Conservation (phyloP, 1,284 basidiomycete species). For the Mycena citricolor region DNA sequence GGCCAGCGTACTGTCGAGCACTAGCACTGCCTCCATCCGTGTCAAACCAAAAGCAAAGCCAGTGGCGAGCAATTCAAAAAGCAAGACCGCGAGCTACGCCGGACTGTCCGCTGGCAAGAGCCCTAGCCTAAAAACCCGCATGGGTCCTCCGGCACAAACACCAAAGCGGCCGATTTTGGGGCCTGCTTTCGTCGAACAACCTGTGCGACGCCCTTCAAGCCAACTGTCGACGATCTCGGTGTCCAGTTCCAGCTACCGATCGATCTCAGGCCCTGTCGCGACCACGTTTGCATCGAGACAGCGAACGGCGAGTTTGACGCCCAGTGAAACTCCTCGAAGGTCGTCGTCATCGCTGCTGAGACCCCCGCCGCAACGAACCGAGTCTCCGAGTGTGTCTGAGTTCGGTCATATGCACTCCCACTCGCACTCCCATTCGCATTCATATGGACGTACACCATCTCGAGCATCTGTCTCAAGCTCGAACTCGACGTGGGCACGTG, state of each 20-base stretch:
- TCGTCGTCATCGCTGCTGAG: constrained; percentile 61
- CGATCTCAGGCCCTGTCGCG: constrained; percentile 52
- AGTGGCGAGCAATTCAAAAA: constrained; percentile 42
- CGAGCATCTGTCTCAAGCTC: constrained; percentile 45
- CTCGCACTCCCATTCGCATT: constrained; percentile 41
- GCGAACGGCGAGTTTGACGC: constrained; percentile 63
- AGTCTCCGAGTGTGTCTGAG: constrained; percentile 63
- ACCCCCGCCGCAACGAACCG: constrained; percentile 40
- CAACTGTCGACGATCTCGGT: constrained; percentile 47
- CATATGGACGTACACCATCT: constrained; percentile 43
- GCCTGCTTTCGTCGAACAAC: no score
- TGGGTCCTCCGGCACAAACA: no score
- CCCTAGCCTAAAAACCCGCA: no score
- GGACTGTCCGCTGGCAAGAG: constrained; percentile 52
- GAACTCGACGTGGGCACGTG: constrained; percentile 65
- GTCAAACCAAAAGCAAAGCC: no score
- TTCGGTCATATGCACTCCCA: constrained; percentile 43
- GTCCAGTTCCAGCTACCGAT: constrained; percentile 48
- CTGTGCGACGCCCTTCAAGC: constrained; percentile 45
- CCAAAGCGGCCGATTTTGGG: no score
- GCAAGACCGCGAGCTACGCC: constrained; percentile 48
- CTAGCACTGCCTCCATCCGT: no score
- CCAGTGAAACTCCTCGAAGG: constrained; percentile 45
- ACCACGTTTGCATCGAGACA: constrained; percentile 82
- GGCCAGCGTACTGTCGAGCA: constrained; percentile 57